Percentiles rank a stretch among this genome's conserved stretches.
These are phyloP conservation scores for Amanita brunnescens DNA, from an alignment of 768 basidiomycete species.

Conservation along the genomic window DNA sequence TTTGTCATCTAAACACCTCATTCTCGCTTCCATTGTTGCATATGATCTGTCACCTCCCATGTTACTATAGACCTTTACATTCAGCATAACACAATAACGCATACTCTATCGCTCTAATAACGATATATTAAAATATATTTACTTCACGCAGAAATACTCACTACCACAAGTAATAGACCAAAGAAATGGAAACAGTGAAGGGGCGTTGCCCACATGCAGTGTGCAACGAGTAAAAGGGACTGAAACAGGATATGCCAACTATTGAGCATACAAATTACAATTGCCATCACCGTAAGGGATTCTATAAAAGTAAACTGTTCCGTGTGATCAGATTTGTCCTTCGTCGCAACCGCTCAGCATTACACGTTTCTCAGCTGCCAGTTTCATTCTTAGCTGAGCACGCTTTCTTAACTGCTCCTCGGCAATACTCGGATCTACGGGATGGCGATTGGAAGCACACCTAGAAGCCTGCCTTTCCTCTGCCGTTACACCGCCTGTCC, in stretches of 20 bases:
- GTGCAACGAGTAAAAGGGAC: background rate
- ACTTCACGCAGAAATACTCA: background rate
- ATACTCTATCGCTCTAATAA: background rate
- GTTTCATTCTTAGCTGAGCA: slow-evolving; percentile 2
- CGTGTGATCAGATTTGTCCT: background rate
- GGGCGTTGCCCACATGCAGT: background rate
- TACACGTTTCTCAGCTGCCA: background rate
- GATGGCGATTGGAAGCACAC: background rate
- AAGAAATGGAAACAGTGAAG: background rate
- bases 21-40: background rate
- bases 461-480: background rate
- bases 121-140: background rate
- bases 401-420: slow-evolving; percentile 2
- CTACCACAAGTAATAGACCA: background rate
- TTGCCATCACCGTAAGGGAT: background rate
- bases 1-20: background rate
- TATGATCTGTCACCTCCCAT: background rate
- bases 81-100: background rate
- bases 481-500: background rate
- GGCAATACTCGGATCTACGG: background rate
- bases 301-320: background rate
- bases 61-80: background rate
- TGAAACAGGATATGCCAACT: background rate
- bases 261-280: background rate
- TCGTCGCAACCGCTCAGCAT: background rate